phyloP scores from a whole-genome alignment of 2,329 filamentous ascomycete species.

The Colletotrichum lini region DNA sequence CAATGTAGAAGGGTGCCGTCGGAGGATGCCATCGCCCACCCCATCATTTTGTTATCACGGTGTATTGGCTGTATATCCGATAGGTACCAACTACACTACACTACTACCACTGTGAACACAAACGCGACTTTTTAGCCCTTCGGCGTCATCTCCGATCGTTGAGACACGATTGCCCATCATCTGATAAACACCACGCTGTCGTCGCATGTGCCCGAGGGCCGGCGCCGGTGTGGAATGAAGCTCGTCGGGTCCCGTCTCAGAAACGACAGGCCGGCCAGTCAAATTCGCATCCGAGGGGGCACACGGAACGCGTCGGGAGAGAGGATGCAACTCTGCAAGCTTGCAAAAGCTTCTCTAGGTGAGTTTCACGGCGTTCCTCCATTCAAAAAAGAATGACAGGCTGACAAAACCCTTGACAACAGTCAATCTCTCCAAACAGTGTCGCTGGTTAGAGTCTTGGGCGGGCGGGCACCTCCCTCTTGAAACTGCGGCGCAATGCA shows the following conservation, averaged over 20 bases:
- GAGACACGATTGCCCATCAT: too few species aligned
- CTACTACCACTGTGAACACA: too few species aligned
- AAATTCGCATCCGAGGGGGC: conserved; percentile 13
- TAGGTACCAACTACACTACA: too few species aligned
- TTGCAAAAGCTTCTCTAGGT: neutral
- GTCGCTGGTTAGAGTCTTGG: neutral
- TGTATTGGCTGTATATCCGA: too few species aligned
- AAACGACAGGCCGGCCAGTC: neutral
- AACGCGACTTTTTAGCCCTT: too few species aligned
- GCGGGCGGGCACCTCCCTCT: neutral
- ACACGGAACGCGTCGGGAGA: neutral
- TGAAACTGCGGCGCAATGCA: conserved; percentile 29
- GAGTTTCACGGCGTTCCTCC: neutral
- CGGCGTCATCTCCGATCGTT: too few species aligned
- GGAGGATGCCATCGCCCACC: too few species aligned
- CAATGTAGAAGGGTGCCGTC: neutral
- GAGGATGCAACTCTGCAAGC: neutral
- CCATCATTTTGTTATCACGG: too few species aligned
- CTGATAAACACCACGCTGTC: neutral
- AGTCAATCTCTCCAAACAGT: neutral
- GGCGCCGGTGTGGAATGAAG: neutral
- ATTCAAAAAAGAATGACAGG: neutral
- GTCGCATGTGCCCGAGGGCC: neutral
- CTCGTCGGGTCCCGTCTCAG: conserved; percentile 24
- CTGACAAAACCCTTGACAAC: neutral